Conservation (phyloP, 345 rosid genomes). For the Dipteronia dyeriana region DNA sequence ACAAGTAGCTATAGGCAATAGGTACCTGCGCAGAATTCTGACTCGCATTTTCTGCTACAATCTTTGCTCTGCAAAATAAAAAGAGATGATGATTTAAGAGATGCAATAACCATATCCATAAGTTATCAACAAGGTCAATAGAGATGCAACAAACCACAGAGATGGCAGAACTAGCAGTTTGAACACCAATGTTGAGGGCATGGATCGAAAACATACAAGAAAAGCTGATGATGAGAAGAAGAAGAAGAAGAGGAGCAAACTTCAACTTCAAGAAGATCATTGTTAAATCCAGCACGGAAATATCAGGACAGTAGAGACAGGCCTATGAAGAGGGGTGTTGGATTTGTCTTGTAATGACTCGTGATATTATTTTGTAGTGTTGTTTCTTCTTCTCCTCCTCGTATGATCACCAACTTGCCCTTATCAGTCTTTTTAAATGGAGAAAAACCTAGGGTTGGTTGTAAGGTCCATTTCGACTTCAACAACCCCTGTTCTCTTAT, state of each 20-base stretch:
- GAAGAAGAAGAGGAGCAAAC: constrained; percentile 19
- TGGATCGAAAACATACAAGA: constrained; percentile 32
- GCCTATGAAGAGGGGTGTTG: neutral
- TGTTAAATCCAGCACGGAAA: constrained; percentile 21
- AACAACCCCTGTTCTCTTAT: neutral
- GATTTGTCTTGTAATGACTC: constrained; percentile 46
- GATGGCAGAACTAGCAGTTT: constrained; percentile 45
- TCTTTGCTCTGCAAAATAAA: constrained; percentile 52
- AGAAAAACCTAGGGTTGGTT: constrained; percentile 15
- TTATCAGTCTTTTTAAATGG: neutral
- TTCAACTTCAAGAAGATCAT: constrained; percentile 10
- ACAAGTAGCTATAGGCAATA: constrained; percentile 29
- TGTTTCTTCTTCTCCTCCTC: constrained; percentile 11
- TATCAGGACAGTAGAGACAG: neutral
- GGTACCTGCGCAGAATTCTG: constrained; percentile 77
- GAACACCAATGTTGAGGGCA: constrained; percentile 75
- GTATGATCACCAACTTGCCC: neutral
- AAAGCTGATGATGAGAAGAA: constrained; percentile 18
- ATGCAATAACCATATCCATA: too few relatives aligned
- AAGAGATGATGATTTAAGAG: neutral
- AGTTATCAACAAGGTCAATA: too few relatives aligned
- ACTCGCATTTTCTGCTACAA: constrained; percentile 87
- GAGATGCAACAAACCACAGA: constrained; percentile 42
- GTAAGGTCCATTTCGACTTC: constrained; percentile 28
- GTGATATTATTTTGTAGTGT: constrained; percentile 42